Percentiles rank a stretch among this genome's conserved stretches.
These are phyloP conservation scores for Aspergillus sp. DNA, from an alignment of 2,329 filamentous ascomycete species.

Conservation along the genomic window DNA sequence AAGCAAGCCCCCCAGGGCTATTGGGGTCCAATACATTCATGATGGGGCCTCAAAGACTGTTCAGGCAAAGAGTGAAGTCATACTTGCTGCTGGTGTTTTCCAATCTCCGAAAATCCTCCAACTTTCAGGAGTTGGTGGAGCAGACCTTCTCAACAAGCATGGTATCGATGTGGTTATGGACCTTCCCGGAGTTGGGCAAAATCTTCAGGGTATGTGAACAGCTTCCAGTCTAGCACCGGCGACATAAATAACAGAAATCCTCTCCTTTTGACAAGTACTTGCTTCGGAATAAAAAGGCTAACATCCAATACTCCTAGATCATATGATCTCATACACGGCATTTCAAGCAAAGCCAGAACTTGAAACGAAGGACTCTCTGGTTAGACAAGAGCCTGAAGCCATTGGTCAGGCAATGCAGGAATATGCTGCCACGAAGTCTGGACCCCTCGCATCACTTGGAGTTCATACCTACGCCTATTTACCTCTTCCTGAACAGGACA, in stretches of 20 bases:
- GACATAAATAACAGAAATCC: not conserved
- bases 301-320: conserved; percentile 2
- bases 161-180: conserved; percentile 46
- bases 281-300: not conserved
- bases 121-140: conserved; percentile 51
- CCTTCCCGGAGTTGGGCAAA: conserved; percentile 50
- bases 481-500: conserved; percentile 2
- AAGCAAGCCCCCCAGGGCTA: conserved; percentile 6
- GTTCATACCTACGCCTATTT: conserved; percentile 11
- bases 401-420: conserved; percentile 7
- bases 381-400: conserved; percentile 10
- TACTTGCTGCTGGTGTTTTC: conserved; percentile 6
- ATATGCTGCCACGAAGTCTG: conserved; percentile 7
- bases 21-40: conserved; percentile 4
- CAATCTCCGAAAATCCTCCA: conserved; percentile 51
- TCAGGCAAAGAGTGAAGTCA: conserved; percentile 8
- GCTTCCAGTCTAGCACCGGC: not conserved
- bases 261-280: conserved; percentile 1
- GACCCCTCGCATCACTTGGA: conserved; percentile 7
- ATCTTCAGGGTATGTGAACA: conserved; percentile 11
- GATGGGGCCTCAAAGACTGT: conserved; percentile 6
- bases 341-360: conserved; percentile 10
- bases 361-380: conserved; percentile 7
- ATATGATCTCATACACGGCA: conserved; percentile 13
- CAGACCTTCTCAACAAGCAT: conserved; percentile 39